Evolutionary conservation across 1,284 basidiomycete genomes (phyloP).

Genomic region (Cryptococcus hybrid): DNA sequence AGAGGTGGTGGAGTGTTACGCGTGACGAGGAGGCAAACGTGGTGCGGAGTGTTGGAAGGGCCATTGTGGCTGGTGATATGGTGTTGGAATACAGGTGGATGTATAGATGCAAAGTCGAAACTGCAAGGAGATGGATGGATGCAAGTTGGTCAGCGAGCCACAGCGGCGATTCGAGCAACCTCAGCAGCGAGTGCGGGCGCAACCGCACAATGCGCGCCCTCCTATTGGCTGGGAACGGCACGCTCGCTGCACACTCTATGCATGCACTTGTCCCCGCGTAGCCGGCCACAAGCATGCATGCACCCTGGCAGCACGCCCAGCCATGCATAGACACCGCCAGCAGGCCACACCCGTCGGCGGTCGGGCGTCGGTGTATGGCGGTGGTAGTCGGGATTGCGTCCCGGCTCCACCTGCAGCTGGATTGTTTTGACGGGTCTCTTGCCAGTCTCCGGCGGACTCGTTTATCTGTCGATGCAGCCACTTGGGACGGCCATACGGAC

Average conservation of each 20-base stretch:
- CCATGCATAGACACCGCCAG: too few species aligned
- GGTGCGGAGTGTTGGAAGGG: conserved; percentile 7
- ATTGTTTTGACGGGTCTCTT: neutral
- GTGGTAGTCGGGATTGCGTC: conserved; percentile 1
- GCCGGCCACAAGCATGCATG: too few species aligned
- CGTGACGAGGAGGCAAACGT: conserved; percentile 21
- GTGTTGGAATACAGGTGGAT: neutral
- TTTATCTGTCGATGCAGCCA: neutral
- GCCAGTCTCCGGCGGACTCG: neutral
- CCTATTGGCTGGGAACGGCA: too few species aligned
- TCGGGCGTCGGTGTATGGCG: neutral
- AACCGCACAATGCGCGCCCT: too few species aligned
- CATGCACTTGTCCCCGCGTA: neutral
- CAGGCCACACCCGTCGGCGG: too few species aligned
- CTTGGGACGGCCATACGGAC: neutral
- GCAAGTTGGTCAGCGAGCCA: too few species aligned
- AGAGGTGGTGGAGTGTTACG: conserved; percentile 17
- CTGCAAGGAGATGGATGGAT: neutral
- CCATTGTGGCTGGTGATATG: conserved; percentile 9
- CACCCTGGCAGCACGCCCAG: too few species aligned
- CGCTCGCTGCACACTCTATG: neutral
- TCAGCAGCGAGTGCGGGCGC: too few species aligned
- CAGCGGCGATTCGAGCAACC: too few species aligned
- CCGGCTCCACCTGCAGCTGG: neutral
- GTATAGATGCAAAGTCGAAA: neutral